Percentiles rank a stretch among this genome's conserved stretches.
Evolutionary conservation across 2,329 filamentous ascomycete genomes (phyloP).

Genomic region (Aureobasidium sp.): DNA sequence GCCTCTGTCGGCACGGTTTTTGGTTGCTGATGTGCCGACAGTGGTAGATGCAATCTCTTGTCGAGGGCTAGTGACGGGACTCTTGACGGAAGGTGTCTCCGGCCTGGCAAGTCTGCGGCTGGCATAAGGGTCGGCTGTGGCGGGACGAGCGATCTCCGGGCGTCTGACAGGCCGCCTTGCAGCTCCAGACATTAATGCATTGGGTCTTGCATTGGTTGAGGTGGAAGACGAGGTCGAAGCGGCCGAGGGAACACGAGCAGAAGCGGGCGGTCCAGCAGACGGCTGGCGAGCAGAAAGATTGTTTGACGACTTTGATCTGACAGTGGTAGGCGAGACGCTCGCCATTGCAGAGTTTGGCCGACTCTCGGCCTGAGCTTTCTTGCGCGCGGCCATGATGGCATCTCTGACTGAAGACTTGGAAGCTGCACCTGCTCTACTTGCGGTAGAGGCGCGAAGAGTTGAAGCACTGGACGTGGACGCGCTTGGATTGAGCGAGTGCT

Average conservation of each 20-base stretch:
- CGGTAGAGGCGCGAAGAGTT: conserved; percentile 31
- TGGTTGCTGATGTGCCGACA: conserved; percentile 18
- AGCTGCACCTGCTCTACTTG: conserved; percentile 38
- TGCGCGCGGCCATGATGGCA: conserved; percentile 63
- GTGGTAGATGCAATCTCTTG: conserved; percentile 25
- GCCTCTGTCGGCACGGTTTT: conserved; percentile 10
- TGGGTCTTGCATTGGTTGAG: conserved; percentile 27
- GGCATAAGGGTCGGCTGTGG: conserved; percentile 50
- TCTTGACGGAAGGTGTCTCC: conserved; percentile 41
- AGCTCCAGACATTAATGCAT: conserved; percentile 52
- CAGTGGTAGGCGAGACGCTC: conserved; percentile 41
- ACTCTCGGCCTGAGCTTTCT: conserved; percentile 56
- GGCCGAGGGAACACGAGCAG: conserved; percentile 22
- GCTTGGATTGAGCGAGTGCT: conserved; percentile 76
- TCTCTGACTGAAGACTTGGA: conserved; percentile 62
- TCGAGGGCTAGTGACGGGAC: conserved; percentile 39
- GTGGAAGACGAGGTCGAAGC: conserved; percentile 27
- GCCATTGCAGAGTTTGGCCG: conserved; percentile 54
- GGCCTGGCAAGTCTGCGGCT: conserved; percentile 31
- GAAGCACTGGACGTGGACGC: conserved; percentile 41
- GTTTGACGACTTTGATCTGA: conserved; percentile 23
- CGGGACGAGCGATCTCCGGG: conserved; percentile 43
- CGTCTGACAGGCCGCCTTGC: conserved; percentile 43
- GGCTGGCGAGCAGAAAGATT: conserved; percentile 16
- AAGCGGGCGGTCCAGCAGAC: not conserved